Percentiles rank a stretch among this genome's conserved stretches.
These are phyloP conservation scores for Volvox africanus DNA, from an alignment of 139 green algal species.

Conservation along the genomic window DNA sequence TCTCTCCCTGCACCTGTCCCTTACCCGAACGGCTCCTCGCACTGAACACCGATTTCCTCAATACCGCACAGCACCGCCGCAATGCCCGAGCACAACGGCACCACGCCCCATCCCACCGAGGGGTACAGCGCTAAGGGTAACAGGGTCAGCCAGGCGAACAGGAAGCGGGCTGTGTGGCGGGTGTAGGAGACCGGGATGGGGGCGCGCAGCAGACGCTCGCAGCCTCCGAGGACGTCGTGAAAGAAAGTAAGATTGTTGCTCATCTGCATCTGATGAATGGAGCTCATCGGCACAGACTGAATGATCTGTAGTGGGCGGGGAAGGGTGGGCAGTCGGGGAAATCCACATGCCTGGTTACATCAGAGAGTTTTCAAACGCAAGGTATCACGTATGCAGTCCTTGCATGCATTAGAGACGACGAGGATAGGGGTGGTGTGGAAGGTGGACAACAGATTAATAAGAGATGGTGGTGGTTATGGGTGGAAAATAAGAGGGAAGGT, in stretches of 20 bases:
- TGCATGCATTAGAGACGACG: no score
- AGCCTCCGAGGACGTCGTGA: constrained; percentile 76
- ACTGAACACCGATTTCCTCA: constrained; percentile 86
- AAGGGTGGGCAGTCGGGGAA: background rate
- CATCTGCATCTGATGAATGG: constrained; percentile 61
- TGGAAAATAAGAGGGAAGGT: no score
- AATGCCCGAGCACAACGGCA: constrained; percentile 69
- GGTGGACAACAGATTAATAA: no score
- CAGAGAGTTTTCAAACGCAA: no score
- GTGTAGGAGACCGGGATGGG: constrained; percentile 74
- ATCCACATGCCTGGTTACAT: background rate
- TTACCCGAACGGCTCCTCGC: constrained; percentile 71
- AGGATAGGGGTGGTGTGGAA: no score
- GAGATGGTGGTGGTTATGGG: no score
- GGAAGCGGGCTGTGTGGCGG: constrained; percentile 85
- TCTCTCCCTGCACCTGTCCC: background rate
- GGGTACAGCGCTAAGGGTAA: constrained; percentile 85
- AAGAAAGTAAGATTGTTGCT: constrained; percentile 78
- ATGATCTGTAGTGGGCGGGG: constrained; percentile 43
- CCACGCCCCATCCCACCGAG: constrained; percentile 63
- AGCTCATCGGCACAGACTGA: constrained; percentile 47
- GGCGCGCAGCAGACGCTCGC: constrained; percentile 82
- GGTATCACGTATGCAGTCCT: no score
- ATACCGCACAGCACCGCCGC: constrained; percentile 86
- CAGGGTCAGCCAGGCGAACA: constrained; percentile 77